A percentile compares a stretch with the other conserved stretches of the same genome.
phyloP scores from a whole-genome alignment of 2,329 filamentous ascomycete genomes.

The Neocucurbitaria cava region DNA sequence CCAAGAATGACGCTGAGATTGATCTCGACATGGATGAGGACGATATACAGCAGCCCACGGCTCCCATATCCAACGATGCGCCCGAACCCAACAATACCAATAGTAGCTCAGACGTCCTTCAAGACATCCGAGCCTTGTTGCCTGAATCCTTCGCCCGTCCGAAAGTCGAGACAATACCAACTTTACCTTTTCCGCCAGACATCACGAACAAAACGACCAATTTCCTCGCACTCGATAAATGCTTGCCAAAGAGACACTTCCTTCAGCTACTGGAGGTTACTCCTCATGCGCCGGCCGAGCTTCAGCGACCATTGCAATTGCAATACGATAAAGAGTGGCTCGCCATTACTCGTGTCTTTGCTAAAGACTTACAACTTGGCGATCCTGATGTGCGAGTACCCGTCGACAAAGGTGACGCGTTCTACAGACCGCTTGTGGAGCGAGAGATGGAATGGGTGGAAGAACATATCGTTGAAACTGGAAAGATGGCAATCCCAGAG shows the following conservation, averaged over 20 bases:
- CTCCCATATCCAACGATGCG: conserved; percentile 14
- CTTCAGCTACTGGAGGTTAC: conserved; percentile 74
- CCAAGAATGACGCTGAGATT: conserved; percentile 45
- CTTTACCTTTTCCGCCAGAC: conserved; percentile 67
- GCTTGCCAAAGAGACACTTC: conserved; percentile 78
- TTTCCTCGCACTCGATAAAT: conserved; percentile 94
- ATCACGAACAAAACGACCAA: conserved; percentile 81
- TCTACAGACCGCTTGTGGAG: conserved; percentile 73
- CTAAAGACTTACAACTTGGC: conserved; percentile 62
- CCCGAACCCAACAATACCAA: background rate
- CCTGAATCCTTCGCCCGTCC: conserved; percentile 72
- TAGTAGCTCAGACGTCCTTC: conserved; percentile 55
- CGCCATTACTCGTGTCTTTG: conserved; percentile 86
- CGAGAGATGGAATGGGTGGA: conserved; percentile 80
- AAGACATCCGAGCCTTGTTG: conserved; percentile 74
- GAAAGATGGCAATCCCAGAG: conserved; percentile 72
- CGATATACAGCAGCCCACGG: conserved; percentile 10
- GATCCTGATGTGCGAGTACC: conserved; percentile 64
- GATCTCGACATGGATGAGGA: conserved; percentile 53
- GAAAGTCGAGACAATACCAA: conserved; percentile 20
- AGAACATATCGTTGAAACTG: conserved; percentile 70
- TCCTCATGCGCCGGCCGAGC: conserved; percentile 26
- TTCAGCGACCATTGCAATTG: conserved; percentile 63
- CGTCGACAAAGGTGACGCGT: conserved; percentile 69
- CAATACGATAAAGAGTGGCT: conserved; percentile 95